Evolutionary conservation across 192 early-diverging fungal genomes (phyloP).

Genomic region (Backusella liffmaniae): DNA sequence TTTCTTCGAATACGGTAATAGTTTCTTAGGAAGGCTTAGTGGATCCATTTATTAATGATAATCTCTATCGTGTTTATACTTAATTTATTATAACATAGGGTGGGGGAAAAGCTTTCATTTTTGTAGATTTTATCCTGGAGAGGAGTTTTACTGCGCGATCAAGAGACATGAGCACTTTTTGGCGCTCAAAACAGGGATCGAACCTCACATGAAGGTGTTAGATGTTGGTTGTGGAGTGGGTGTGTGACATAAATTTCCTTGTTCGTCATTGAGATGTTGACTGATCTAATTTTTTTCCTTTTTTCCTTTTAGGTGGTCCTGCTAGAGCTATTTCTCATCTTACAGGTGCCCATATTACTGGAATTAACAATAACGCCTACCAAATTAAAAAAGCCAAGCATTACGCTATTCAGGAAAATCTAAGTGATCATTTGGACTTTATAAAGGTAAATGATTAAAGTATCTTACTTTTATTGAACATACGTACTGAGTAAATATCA

Average conservation of each 20-base stretch:
- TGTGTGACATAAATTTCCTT: slow-evolving; percentile 24
- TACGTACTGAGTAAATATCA: slow-evolving; percentile 5
- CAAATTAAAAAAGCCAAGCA: slow-evolving; percentile 78
- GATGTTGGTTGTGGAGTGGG: slow-evolving; percentile 96
- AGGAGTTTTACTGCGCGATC: slow-evolving; percentile 77
- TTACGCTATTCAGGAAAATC: slow-evolving; percentile 66
- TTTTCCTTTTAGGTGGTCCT: slow-evolving; percentile 67
- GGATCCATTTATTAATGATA: neutral
- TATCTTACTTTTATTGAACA: neutral
- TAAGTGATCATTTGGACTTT: slow-evolving; percentile 49
- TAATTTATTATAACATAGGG: slow-evolving; percentile 39
- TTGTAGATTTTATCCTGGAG: slow-evolving; percentile 72
- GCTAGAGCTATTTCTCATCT: slow-evolving; percentile 88
- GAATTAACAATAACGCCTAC: slow-evolving; percentile 95
- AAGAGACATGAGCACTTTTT: slow-evolving; percentile 90
- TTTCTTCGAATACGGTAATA: slow-evolving; percentile 67
- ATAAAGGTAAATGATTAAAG: slow-evolving; percentile 38
- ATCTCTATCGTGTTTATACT: neutral
- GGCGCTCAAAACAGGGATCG: slow-evolving; percentile 69
- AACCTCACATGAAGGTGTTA: slow-evolving; percentile 65
- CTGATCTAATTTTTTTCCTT: neutral
- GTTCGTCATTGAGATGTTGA: neutral
- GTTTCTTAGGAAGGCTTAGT: neutral
- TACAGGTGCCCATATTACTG: slow-evolving; percentile 81
- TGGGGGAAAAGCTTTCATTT: slow-evolving; percentile 95